Evolutionary conservation across 768 basidiomycete species (phyloP), one percentile per base, ranked within the genome.

Genomic region (Boletus eberwhitei): DNA sequence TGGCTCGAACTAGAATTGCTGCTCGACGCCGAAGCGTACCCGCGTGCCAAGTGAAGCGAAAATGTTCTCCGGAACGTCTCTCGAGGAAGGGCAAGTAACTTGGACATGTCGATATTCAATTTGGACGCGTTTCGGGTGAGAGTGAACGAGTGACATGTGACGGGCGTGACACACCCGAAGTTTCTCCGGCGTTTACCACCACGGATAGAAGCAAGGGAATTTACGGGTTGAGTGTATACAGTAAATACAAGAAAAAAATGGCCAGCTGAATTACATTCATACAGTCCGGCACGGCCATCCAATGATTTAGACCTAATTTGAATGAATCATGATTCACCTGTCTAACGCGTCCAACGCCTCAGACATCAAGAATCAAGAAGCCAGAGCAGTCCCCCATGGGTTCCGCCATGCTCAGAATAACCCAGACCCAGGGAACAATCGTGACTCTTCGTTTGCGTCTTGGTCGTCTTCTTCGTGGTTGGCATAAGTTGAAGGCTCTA

Each of bases 401-500:
- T 16, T 32, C 26, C 26, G 5, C 17, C n/a, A 42, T 19, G 44
- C 29, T 73, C 60, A 77, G 57, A 74, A 77, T 44, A 77, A 50
- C 39, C 73, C 76, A 24, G 75, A 77, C 29, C 76, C 76, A 22
- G 76, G 76, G 68, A 77, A 75, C 50, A 77, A 40, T 57, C 67
- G 75, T 14, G 72, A 74, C 40, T 66, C 70, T 54, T 72, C 75
- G 38, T 53, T 63, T 14, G 48, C 60, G 38, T 65, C 63, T 26
- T 58, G 55, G 26, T 64, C 61, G 7, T 58, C 62, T 14, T 64
- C 67, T 14, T 63, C 63, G 19, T 59, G 49, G 35, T 65, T 66
- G 39, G n/a, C 19, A 0, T 53, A 50, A 5, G 21, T 21, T 5
- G 13, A 38, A 21, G 54, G 19, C 40, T 57, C 57, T 17, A 54